Conservation (phyloP, 2,329 filamentous ascomycete genomes). For the Amylocarpus encephaloides region DNA sequence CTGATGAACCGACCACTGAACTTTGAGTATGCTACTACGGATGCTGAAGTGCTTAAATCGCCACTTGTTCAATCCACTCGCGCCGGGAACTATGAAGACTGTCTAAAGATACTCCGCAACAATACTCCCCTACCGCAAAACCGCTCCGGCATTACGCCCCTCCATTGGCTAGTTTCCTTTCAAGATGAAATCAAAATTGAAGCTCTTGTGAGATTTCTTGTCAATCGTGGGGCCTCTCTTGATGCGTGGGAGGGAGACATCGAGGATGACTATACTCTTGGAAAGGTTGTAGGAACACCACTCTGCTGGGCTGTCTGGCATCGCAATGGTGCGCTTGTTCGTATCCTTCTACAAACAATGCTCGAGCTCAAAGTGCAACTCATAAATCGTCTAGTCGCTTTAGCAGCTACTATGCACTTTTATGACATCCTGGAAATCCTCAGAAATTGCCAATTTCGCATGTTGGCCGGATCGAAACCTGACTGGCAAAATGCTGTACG, state of each 20-base stretch:
- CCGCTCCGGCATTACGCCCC: background rate
- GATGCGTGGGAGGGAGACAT: background rate
- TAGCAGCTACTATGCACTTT: constrained; percentile 3
- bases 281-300: background rate
- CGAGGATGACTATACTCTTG: background rate
- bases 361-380: background rate
- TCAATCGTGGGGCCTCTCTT: background rate
- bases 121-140: background rate
- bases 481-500: background rate
- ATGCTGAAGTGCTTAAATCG: background rate
- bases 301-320: constrained; percentile 3
- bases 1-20: background rate
- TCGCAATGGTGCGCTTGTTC: background rate
- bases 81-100: background rate
- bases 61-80: background rate
- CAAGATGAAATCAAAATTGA: background rate
- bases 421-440: background rate
- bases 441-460: background rate
- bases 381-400: background rate
- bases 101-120: background rate
- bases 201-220: background rate
- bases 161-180: constrained; percentile 2
- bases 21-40: background rate
- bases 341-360: background rate
- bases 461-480: background rate